These are phyloP conservation scores for Xylariaceae sp. DNA, from an alignment of 2,329 filamentous ascomycete species.

Conservation along the genomic window DNA sequence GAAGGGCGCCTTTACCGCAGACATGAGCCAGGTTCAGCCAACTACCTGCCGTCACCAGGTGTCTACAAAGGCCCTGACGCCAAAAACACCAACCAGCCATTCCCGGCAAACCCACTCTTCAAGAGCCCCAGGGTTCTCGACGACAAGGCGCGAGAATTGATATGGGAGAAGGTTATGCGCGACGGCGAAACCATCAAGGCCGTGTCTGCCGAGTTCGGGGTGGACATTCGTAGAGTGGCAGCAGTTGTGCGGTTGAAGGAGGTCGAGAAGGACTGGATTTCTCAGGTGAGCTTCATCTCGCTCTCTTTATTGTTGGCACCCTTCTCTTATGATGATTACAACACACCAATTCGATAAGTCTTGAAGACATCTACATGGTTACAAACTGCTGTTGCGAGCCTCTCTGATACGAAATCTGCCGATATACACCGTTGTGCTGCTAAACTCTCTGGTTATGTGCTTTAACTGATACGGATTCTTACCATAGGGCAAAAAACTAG, in stretches of 20 bases:
- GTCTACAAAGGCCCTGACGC: too few relatives aligned
- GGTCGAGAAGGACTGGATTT: slow-evolving; percentile 78
- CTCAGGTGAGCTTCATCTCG: slow-evolving; percentile 68
- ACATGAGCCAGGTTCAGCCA: slow-evolving; percentile 12
- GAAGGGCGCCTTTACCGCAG: slow-evolving; percentile 21
- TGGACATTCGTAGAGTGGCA: slow-evolving; percentile 83
- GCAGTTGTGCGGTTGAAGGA: slow-evolving; percentile 86
- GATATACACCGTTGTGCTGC: slow-evolving; percentile 25
- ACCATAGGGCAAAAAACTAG: slow-evolving; percentile 74
- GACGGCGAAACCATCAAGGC: slow-evolving; percentile 72
- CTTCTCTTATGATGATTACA: slow-evolving; percentile 59
- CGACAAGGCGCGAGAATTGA: slow-evolving; percentile 72
- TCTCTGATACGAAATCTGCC: slow-evolving; percentile 65
- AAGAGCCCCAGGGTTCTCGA: slow-evolving; percentile 74
- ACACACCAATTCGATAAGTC: slow-evolving; percentile 96
- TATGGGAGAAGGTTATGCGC: slow-evolving; percentile 72
- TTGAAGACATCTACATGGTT: slow-evolving; percentile 97
- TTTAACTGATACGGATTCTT: slow-evolving; percentile 17
- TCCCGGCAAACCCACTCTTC: slow-evolving; percentile 76
- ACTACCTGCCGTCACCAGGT: too few relatives aligned
- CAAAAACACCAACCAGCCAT: slow-evolving; percentile 54
- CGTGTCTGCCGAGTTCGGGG: slow-evolving; percentile 76
- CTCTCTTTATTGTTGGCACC: background rate
- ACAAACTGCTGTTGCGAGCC: slow-evolving; percentile 74
- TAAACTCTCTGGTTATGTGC: slow-evolving; percentile 19